Evolutionary conservation across 1,284 basidiomycete genomes (phyloP).

Genomic region (Cryptococcus wingfieldii): DNA sequence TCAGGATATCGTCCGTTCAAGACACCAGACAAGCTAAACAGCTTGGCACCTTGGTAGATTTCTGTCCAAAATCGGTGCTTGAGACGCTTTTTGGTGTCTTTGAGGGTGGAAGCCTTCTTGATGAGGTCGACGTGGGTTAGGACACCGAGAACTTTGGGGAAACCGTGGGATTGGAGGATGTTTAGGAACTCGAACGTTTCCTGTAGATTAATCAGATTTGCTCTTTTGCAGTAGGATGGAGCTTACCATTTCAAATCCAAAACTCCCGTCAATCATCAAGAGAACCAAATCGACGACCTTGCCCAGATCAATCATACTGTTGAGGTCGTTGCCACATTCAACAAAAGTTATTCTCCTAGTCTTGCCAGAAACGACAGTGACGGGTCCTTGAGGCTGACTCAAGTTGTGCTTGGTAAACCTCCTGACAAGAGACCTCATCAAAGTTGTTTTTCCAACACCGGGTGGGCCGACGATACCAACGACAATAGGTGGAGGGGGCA

Average conservation of each 20-base stretch:
- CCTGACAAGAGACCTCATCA: slow-evolving; percentile 86
- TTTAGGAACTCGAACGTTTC: slow-evolving; percentile 99
- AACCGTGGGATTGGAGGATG: slow-evolving; percentile 92
- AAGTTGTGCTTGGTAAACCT: slow-evolving; percentile 93
- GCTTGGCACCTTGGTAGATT: slow-evolving; percentile 96
- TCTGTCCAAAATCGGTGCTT: slow-evolving; percentile 99
- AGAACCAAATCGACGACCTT: slow-evolving; percentile 95
- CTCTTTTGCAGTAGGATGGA: neutral
- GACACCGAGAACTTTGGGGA: slow-evolving; percentile 96
- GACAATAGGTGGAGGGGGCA: slow-evolving; percentile 82
- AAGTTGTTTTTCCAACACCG: slow-evolving; percentile 94
- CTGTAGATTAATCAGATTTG: slow-evolving; percentile 50
- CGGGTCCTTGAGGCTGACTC: slow-evolving; percentile 83
- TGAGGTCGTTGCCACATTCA: slow-evolving; percentile 96
- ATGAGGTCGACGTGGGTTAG: slow-evolving; percentile 96
- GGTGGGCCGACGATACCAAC: slow-evolving; percentile 96
- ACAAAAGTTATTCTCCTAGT: slow-evolving; percentile 88
- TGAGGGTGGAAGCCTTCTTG: slow-evolving; percentile 83
- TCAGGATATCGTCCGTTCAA: slow-evolving; percentile 98
- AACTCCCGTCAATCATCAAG: slow-evolving; percentile 96
- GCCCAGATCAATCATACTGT: slow-evolving; percentile 95
- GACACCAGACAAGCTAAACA: slow-evolving; percentile 97
- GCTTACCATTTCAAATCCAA: slow-evolving; percentile 95
- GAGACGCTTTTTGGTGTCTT: slow-evolving; percentile 86
- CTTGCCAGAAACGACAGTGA: slow-evolving; percentile 92